These are phyloP conservation scores for Euphorbia tirucalli DNA, from an alignment of 345 rosid species.

Conservation along the genomic window DNA sequence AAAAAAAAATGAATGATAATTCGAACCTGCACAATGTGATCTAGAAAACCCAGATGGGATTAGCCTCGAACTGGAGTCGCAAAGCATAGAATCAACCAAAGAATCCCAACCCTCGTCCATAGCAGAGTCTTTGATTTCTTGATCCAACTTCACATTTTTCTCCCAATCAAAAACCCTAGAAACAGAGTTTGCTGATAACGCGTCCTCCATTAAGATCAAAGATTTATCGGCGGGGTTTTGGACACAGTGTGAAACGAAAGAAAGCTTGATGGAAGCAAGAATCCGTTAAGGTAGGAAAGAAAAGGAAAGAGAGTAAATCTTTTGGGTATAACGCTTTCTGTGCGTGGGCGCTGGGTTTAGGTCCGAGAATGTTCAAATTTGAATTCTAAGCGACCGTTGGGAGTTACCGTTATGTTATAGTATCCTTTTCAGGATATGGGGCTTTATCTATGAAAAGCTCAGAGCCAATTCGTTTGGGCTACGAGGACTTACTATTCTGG, in stretches of 20 bases:
- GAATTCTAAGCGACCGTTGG: not conserved
- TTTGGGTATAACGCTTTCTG: not conserved
- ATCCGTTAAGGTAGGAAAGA: not conserved
- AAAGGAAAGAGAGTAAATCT: not conserved
- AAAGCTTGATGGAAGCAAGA: not conserved
- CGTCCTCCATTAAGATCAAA: constrained; percentile 40
- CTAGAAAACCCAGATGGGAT: constrained; percentile 52
- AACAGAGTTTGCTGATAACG: constrained; percentile 19
- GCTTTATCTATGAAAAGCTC: not conserved
- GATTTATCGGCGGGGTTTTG: not conserved
- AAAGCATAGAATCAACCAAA: constrained; percentile 60
- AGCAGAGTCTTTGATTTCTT: constrained; percentile 39
- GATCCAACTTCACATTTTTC: constrained; percentile 24
- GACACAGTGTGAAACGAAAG: not conserved
- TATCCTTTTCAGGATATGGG: not conserved
- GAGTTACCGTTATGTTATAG: not conserved
- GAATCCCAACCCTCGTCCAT: constrained; percentile 40
- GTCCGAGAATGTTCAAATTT: constrained; percentile 2
- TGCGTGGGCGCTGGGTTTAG: not conserved
- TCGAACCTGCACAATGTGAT: constrained; percentile 49
- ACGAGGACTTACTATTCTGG: too few species aligned
- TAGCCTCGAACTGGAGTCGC: constrained; percentile 67
- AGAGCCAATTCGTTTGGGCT: too few species aligned
- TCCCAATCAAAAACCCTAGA: constrained; percentile 34
- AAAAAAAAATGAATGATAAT: not conserved